A percentile compares a stretch with the other conserved stretches of the same genome.
phyloP scores from a whole-genome alignment of 176 grass and related monocot genomes.

The Phyllostachys edulis region DNA sequence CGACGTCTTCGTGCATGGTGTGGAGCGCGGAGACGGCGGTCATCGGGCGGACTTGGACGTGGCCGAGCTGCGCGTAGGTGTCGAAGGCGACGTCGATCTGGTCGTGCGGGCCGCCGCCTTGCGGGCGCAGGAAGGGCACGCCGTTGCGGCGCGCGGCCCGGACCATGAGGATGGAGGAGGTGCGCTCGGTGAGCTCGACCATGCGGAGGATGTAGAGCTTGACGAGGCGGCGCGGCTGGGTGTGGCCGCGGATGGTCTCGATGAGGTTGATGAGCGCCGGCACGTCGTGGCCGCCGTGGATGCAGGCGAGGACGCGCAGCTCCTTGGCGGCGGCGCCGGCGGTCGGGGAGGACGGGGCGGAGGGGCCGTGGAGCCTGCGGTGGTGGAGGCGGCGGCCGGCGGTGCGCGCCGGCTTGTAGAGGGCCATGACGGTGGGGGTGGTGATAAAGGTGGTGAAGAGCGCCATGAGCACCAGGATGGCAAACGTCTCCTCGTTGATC shows the following conservation, averaged over 20 bases:
- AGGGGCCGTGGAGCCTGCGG: slow-evolving; percentile 58
- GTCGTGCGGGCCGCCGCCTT: slow-evolving; percentile 33
- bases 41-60: slow-evolving; percentile 66
- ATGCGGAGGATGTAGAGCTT: slow-evolving; percentile 86
- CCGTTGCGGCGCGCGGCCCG: slow-evolving; percentile 62
- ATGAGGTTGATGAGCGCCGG: slow-evolving; percentile 74
- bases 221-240: slow-evolving; percentile 48
- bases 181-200: slow-evolving; percentile 82
- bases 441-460: slow-evolving; percentile 90
- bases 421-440: slow-evolving; percentile 73
- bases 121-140: slow-evolving; percentile 46
- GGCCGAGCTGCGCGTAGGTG: slow-evolving; percentile 72
- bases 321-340: slow-evolving; percentile 41
- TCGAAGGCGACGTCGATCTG: slow-evolving; percentile 72
- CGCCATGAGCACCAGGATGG: slow-evolving; percentile 86
- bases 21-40: slow-evolving; percentile 70
- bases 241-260: slow-evolving; percentile 67
- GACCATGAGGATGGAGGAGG: slow-evolving; percentile 82
- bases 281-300: slow-evolving; percentile 62
- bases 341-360: slow-evolving; percentile 49
- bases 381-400: slow-evolving; percentile 37
- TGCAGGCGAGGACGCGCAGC: slow-evolving; percentile 72
- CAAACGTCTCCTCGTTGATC: slow-evolving; percentile 78
- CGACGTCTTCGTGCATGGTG: slow-evolving; percentile 86
- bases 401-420: slow-evolving; percentile 78